Evolutionary conservation across 1,284 basidiomycete genomes (phyloP).

Genomic region (Tilletia walkeri): DNA sequence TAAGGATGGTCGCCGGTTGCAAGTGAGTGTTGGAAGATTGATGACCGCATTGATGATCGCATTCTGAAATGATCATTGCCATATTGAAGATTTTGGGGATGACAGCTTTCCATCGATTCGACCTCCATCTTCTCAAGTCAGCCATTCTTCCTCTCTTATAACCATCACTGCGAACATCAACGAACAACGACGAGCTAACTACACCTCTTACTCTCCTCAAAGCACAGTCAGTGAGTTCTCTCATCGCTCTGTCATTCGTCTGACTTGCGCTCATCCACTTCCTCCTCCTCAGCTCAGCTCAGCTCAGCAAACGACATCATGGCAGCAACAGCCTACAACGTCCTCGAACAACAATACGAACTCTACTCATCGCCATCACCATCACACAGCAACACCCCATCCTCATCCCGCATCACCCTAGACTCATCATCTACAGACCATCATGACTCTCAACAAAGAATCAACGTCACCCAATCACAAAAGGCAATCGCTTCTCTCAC

Average conservation of each 20-base stretch:
- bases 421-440: neutral
- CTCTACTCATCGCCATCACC: neutral
- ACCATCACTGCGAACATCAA: too few species aligned
- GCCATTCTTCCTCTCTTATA: too few species aligned
- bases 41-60: too few species aligned
- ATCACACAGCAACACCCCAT: neutral
- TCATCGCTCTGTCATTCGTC: neutral
- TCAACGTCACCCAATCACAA: conserved; percentile 59
- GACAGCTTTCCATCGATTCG: too few species aligned
- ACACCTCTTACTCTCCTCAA: too few species aligned
- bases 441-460: neutral
- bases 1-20: too few species aligned
- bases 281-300: neutral
- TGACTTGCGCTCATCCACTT: neutral
- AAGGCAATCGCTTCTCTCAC: conserved; percentile 77
- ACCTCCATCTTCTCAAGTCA: too few species aligned
- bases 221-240: too few species aligned
- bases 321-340: conserved; percentile 16
- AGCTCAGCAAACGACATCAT: neutral
- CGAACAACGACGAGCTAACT: too few species aligned
- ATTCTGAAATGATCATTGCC: too few species aligned
- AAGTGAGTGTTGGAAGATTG: too few species aligned
- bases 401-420: neutral
- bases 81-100: too few species aligned
- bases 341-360: conserved; percentile 13